Percentiles rank a stretch among this genome's conserved stretches.
phyloP scores from a whole-genome alignment of 768 basidiomycete genomes.

The Suillus spraguei region DNA sequence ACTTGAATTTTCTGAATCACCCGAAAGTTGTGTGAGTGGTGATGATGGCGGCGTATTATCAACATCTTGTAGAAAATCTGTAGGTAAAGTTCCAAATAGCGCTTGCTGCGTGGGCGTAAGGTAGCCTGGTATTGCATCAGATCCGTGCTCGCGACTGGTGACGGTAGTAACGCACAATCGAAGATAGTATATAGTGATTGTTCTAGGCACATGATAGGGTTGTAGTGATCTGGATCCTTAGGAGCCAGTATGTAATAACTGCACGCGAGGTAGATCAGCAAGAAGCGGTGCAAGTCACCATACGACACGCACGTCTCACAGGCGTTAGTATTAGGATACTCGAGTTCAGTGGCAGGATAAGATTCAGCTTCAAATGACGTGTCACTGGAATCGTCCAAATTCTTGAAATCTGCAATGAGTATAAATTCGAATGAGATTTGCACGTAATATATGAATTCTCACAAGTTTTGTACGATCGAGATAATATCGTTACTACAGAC shows the following conservation, averaged over 20 bases:
- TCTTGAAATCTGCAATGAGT: conserved; percentile 60
- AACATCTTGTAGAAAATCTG: conserved; percentile 29
- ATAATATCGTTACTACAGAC: conserved; percentile 58
- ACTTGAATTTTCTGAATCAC: conserved; percentile 34
- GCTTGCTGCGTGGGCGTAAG: conserved; percentile 64
- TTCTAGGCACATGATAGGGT: conserved; percentile 82
- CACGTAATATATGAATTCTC: conserved; percentile 29
- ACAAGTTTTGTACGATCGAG: conserved; percentile 75
- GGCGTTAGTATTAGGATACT: conserved; percentile 75
- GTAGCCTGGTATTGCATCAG: conserved; percentile 50
- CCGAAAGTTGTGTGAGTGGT: conserved; percentile 28
- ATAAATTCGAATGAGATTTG: conserved; percentile 16
- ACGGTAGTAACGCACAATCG: conserved; percentile 48
- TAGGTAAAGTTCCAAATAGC: conserved; percentile 69
- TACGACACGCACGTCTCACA: conserved; percentile 57
- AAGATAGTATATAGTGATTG: conserved; percentile 71
- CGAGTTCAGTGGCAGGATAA: conserved; percentile 70
- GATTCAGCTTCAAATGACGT: conserved; percentile 61
- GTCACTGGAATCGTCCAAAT: conserved; percentile 65
- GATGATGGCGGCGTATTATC: conserved; percentile 35
- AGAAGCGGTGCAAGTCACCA: conserved; percentile 1
- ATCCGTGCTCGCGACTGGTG: not conserved
- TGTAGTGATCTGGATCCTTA: conserved; percentile 85
- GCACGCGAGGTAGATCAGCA: conserved; percentile 11
- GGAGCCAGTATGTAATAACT: conserved; percentile 81